Evolutionary conservation across 768 basidiomycete genomes (phyloP).

Genomic region (Suillus subaureus): DNA sequence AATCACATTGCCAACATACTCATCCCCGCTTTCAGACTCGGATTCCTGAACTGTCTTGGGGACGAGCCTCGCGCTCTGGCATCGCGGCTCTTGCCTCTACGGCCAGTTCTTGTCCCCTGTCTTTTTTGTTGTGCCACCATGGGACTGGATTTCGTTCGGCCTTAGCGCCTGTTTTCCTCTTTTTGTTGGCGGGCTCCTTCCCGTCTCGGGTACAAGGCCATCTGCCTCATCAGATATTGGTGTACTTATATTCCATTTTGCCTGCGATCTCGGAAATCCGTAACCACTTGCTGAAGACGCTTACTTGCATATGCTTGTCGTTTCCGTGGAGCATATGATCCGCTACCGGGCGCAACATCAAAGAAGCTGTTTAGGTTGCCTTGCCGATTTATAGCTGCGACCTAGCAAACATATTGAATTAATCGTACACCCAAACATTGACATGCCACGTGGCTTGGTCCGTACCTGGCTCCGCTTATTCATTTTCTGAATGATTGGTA

Average conservation of each 20-base stretch:
- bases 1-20: constrained; percentile 18
- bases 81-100: neutral
- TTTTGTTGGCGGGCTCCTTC: constrained; percentile 33
- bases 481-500: constrained; percentile 91
- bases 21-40: constrained; percentile 23
- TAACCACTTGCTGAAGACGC: constrained; percentile 84
- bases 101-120: neutral
- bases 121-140: neutral
- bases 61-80: neutral
- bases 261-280: constrained; percentile 65
- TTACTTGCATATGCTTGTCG: constrained; percentile 85
- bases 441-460: neutral
- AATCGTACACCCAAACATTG: constrained; percentile 6
- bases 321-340: constrained; percentile 74
- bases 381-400: constrained; percentile 72
- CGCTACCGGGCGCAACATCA: constrained; percentile 66
- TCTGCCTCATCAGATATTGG: constrained; percentile 20
- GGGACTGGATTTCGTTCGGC: neutral
- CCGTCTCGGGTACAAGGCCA: constrained; percentile 29
- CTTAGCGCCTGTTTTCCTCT: constrained; percentile 26
- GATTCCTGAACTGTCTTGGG: constrained; percentile 1
- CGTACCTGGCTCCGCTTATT: constrained; percentile 76
- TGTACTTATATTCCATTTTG: constrained; percentile 19
- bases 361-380: constrained; percentile 77
- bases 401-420: constrained; percentile 37